phyloP scores from a whole-genome alignment of 345 rosid species.

The Toxicodendron radicans region DNA sequence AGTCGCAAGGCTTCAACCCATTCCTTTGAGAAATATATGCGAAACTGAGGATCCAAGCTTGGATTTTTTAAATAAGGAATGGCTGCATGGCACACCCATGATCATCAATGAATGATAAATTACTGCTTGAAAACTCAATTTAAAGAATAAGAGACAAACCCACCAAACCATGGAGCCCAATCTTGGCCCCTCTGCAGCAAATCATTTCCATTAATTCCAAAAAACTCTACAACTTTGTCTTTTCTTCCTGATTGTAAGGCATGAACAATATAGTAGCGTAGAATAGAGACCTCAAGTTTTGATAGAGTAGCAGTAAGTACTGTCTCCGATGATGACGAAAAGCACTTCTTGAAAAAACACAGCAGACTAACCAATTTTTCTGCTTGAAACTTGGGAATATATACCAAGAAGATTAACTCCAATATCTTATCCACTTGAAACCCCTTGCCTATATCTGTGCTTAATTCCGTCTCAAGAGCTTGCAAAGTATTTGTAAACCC shows the following conservation, averaged over 20 bases:
- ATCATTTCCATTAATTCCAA: slow-evolving; percentile 50
- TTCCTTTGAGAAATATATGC: slow-evolving; percentile 61
- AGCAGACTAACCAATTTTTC: slow-evolving; percentile 50
- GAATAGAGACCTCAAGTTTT: slow-evolving; percentile 51
- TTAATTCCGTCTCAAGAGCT: slow-evolving; percentile 55
- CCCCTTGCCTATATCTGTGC: slow-evolving; percentile 62
- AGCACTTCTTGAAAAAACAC: slow-evolving; percentile 52
- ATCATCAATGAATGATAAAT: slow-evolving; percentile 4
- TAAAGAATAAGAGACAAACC: slow-evolving; percentile 24
- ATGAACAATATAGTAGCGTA: slow-evolving; percentile 48
- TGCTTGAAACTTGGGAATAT: slow-evolving; percentile 57
- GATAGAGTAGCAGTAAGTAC: slow-evolving; percentile 36
- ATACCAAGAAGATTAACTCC: slow-evolving; percentile 56
- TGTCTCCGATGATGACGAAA: slow-evolving; percentile 46
- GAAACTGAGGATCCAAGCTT: slow-evolving; percentile 60
- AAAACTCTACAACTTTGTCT: slow-evolving; percentile 60
- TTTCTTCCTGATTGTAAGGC: slow-evolving; percentile 48
- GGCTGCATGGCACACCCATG: slow-evolving; percentile 36
- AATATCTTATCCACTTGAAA: slow-evolving; percentile 58
- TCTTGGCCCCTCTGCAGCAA: slow-evolving; percentile 45
- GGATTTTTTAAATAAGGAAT: slow-evolving; percentile 64
- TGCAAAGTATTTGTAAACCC: slow-evolving; percentile 63
- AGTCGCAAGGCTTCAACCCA: slow-evolving; percentile 65
- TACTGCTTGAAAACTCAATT: neutral
- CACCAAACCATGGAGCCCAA: slow-evolving; percentile 74